Base-by-base conservation (phyloP, 352 stramenopile genomes). In the Thraustochytrium striatum region DNA sequence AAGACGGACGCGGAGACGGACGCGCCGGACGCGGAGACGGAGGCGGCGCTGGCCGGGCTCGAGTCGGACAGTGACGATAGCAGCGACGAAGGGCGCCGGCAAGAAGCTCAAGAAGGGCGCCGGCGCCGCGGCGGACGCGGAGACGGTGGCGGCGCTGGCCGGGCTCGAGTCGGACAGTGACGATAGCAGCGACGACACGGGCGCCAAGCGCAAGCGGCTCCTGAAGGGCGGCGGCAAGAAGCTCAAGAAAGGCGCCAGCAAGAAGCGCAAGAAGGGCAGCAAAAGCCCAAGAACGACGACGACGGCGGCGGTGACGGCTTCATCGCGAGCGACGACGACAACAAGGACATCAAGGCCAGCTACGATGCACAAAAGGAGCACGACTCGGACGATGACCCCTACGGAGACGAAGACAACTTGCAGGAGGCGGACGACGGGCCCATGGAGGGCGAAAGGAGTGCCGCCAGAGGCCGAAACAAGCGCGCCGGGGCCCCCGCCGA, bases 281-380 rank as follows among this genome's bases (percentile, higher is more conserved):
- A 70, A 33, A 70, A 70, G 59, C 33, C 33, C 59, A 70, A 70
- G 38, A 11, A 30, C 25, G 33, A 44, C 58, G 43, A 69, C 53
- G 25, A 36, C 41, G 59, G n/a, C 11, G 59, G 25, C 3, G 59
- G 52, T 11, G 59, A 70, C 25, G 36, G n/a, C 3, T 70, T 70
- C 30, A 70, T 70, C 59, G 59, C 47, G 21, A 70, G 52, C 19
- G 59, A 16, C 9, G 59, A 70, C 8, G 59, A 70, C 30, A 50
- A 70, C 59, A 47, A 44, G 59, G 59, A 50, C 3, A 36, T 36
- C 9, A 9, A 53, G 7, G 21, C 11, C 41, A 36, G 52, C 2
- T 70, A 70, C 36, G 25, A 47, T 21, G 19, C 9, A 36, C 59
- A 70, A 33, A 70, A 70, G 59, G 59, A 70, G 36, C 59, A 70